Evolutionary conservation across 805 yeast species (phyloP).

Genomic region (Starmerella stigmatis): DNA sequence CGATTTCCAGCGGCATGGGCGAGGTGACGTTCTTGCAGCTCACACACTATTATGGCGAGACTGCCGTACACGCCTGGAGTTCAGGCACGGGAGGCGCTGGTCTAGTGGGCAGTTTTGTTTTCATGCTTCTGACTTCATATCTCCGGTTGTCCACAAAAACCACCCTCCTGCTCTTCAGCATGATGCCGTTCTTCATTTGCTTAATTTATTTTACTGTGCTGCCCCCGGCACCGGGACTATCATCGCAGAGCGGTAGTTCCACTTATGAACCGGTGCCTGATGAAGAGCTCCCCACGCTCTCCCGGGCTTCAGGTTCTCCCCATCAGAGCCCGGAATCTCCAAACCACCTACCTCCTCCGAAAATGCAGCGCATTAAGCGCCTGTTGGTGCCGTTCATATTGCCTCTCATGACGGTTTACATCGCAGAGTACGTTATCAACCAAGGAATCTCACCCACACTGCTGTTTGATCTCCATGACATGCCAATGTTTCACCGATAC

Average conservation of each 20-base stretch:
- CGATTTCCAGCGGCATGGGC: slow-evolving; percentile 79
- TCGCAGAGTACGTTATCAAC: slow-evolving; percentile 78
- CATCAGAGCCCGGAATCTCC: no score
- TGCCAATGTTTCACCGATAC: slow-evolving; percentile 54
- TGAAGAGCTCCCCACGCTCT: background rate
- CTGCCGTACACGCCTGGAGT: slow-evolving; percentile 76
- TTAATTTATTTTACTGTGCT: slow-evolving; percentile 26
- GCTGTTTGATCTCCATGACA: slow-evolving; percentile 57
- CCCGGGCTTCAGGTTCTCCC: no score
- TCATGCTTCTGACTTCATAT: slow-evolving; percentile 61
- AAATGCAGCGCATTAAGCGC: slow-evolving; percentile 25
- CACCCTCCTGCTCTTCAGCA: slow-evolving; percentile 48
- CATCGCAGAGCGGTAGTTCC: background rate
- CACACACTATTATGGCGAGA: slow-evolving; percentile 59
- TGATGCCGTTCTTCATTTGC: slow-evolving; percentile 30
- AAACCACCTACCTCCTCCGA: background rate
- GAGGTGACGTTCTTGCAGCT: slow-evolving; percentile 80
- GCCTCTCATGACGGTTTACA: slow-evolving; percentile 73
- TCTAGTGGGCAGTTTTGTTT: slow-evolving; percentile 59
- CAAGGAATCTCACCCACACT: slow-evolving; percentile 88
- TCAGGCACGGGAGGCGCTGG: slow-evolving; percentile 98
- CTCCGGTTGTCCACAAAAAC: slow-evolving; percentile 44
- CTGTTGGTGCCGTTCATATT: slow-evolving; percentile 49
- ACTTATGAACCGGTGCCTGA: background rate
- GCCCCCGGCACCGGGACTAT: slow-evolving; percentile 26